These are phyloP conservation scores for Nephromyces sp. DNA, from an alignment of 169 alveolate genomes.

Conservation along the genomic window DNA sequence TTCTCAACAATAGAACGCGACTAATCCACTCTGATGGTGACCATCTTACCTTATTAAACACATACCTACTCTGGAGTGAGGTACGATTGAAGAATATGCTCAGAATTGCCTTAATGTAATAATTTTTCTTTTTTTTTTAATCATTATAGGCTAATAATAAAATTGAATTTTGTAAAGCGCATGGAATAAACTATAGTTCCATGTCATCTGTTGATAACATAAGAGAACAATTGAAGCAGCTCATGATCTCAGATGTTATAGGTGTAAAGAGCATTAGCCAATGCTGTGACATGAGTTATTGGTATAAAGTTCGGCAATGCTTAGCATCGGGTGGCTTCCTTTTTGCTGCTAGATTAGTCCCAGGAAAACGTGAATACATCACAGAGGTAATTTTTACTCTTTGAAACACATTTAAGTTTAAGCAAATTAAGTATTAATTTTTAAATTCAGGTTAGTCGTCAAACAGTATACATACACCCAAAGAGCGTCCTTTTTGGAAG, in stretches of 20 bases:
- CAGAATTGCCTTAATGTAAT: background rate
- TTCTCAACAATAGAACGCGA: background rate
- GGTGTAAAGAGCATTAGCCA: background rate
- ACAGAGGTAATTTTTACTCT: background rate
- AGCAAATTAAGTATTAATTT: background rate
- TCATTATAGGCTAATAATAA: conserved; percentile 14
- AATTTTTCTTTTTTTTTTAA: background rate
- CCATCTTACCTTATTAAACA: conserved; percentile 93
- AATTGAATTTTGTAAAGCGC: conserved; percentile 1
- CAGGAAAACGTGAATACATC: background rate
- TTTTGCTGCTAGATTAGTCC: background rate
- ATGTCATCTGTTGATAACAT: conserved; percentile 15
- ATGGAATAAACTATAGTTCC: conserved; percentile 21
- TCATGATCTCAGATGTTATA: background rate
- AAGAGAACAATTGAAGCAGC: conserved; percentile 18
- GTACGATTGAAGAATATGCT: background rate
- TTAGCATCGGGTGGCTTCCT: background rate
- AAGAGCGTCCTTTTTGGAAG: background rate
- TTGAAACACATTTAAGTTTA: background rate
- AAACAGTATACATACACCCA: background rate
- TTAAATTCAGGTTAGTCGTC: background rate
- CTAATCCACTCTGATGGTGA: conserved; percentile 87
- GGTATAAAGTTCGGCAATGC: background rate
- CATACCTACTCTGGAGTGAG: conserved; percentile 90
- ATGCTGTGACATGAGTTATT: background rate